Percentiles rank a stretch among this genome's conserved stretches.
Evolutionary conservation across 2,329 filamentous ascomycete species (phyloP).

Genomic region (Penicillium janthinellum): DNA sequence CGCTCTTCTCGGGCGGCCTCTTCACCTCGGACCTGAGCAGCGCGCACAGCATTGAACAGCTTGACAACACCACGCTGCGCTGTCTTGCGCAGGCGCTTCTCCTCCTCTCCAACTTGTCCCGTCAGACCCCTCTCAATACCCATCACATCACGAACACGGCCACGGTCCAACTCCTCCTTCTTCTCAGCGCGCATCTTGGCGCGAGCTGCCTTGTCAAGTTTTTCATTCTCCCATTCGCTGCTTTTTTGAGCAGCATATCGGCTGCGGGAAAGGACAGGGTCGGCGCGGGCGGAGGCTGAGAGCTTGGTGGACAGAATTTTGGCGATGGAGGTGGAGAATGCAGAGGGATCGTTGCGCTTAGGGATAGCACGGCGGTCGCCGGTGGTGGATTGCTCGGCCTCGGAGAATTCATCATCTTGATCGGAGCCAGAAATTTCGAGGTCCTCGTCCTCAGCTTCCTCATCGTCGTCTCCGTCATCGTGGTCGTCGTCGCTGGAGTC

Average conservation of each 20-base stretch:
- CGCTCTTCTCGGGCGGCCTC: constrained; percentile 69
- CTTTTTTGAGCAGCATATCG: constrained; percentile 71
- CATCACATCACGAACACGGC: constrained; percentile 83
- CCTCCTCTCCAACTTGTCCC: constrained; percentile 64
- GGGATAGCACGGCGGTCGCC: constrained; percentile 41
- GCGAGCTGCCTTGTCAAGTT: constrained; percentile 78
- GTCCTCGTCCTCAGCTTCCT: constrained; percentile 37
- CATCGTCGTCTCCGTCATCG: constrained; percentile 34
- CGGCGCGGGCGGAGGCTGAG: constrained; percentile 74
- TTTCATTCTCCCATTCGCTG: constrained; percentile 71
- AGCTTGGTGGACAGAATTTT: constrained; percentile 92
- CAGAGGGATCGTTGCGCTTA: constrained; percentile 88
- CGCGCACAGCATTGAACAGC: constrained; percentile 92
- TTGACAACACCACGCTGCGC: constrained; percentile 93
- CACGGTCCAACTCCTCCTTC: constrained; percentile 77
- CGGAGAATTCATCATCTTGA: constrained; percentile 40
- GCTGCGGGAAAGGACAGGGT: constrained; percentile 89
- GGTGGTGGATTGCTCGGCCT: constrained; percentile 46
- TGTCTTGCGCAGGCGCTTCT: constrained; percentile 80
- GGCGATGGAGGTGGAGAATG: constrained; percentile 89
- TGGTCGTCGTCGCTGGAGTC: constrained; percentile 33
- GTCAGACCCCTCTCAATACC: constrained; percentile 58
- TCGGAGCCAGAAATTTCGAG: constrained; percentile 45
- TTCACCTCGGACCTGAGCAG: constrained; percentile 84
- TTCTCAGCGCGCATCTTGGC: constrained; percentile 79